Base-by-base conservation (phyloP, 768 basidiomycete species). In the Hericium rajendrae region DNA sequence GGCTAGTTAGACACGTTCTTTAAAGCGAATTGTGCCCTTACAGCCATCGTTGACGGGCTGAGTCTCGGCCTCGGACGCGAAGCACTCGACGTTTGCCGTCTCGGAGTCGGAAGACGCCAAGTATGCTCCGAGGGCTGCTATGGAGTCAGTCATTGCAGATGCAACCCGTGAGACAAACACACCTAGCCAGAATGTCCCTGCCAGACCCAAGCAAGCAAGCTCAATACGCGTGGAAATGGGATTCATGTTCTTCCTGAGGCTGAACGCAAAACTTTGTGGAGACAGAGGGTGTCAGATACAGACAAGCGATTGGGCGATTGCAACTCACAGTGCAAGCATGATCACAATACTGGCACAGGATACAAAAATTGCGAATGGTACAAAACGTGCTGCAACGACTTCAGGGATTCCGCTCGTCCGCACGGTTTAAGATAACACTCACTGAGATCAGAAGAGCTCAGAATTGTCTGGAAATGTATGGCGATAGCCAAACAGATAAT, bases 281-380 rank as follows among this genome's bases (percentile, higher is more conserved):
- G 49, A 22, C 53, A n/a, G 41, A 13, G 18, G 8, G 10, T 6
- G 12, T 57, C 59, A 55, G 57, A 55, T 40, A 46, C 18, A 39
- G 48, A 48, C 16, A 51, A 64, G 15, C 61, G 38, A 13, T 11
- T n/a, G 28, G 48, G 18, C 37, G 57, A 38, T 24, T 24, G 39
- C 13, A 26, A 76, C 84, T 66, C 62, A 88, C 88, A 92, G 78
- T 56, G 80, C 71, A 43, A 81, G 62, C 53, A 90, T 78, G 63
- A 90, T 80, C 61, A 88, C 69, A 67, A 91, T 66, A 66, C 85
- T 88, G 39, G 79, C 80, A 43, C 77, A 77, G 65, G 84, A 87
- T 48, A 90, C 87, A 63, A 91, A 91, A 67, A 92, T 79, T 54
- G 90, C 85, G 66, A 90, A 88, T 16, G 90, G 90, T 40, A 92